Percentiles rank a stretch among this genome's conserved stretches.
Evolutionary conservation across 2,329 filamentous ascomycete species (phyloP).

Genomic region (Nigrospora oryzae): DNA sequence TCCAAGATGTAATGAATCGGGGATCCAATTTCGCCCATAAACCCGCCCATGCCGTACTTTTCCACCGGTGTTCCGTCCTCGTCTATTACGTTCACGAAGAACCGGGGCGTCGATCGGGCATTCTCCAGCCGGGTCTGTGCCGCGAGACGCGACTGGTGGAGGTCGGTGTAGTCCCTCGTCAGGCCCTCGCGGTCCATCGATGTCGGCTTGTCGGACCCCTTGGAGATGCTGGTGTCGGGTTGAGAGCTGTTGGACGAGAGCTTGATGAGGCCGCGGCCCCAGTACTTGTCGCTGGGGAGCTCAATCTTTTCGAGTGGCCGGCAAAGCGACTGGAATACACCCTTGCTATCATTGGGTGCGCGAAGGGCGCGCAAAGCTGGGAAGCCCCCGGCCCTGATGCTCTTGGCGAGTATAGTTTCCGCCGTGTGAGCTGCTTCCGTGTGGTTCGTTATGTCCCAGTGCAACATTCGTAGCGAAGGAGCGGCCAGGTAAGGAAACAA

Average conservation of each 20-base stretch:
- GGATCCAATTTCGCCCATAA: slow-evolving; percentile 51
- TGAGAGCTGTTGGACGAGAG: slow-evolving; percentile 21
- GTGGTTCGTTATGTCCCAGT: slow-evolving; percentile 56
- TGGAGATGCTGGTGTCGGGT: slow-evolving; percentile 6
- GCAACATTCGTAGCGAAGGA: slow-evolving; percentile 40
- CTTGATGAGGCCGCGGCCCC: slow-evolving; percentile 23
- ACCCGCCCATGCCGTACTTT: slow-evolving; percentile 48
- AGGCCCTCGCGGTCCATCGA: not conserved
- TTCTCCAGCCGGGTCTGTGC: slow-evolving; percentile 59
- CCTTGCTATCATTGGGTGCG: slow-evolving; percentile 61
- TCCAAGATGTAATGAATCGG: slow-evolving; percentile 51
- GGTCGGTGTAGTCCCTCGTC: slow-evolving; percentile 15
- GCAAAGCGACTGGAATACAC: slow-evolving; percentile 61
- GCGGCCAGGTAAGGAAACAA: slow-evolving; percentile 58
- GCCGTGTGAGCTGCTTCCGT: slow-evolving; percentile 36
- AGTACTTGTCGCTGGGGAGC: slow-evolving; percentile 39
- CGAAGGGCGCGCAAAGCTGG: slow-evolving; percentile 52
- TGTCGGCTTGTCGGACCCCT: slow-evolving; percentile 23
- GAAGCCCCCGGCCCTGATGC: slow-evolving; percentile 54
- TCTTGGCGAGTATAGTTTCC: slow-evolving; percentile 54
- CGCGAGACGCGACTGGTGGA: slow-evolving; percentile 45
- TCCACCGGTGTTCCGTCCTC: slow-evolving; percentile 43
- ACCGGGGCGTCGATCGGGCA: slow-evolving; percentile 43
- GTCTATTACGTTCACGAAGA: slow-evolving; percentile 49
- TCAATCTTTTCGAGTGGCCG: slow-evolving; percentile 49